Conservation (phyloP, 495 filamentous ascomycete species). For the Annulohypoxylon stygium region DNA sequence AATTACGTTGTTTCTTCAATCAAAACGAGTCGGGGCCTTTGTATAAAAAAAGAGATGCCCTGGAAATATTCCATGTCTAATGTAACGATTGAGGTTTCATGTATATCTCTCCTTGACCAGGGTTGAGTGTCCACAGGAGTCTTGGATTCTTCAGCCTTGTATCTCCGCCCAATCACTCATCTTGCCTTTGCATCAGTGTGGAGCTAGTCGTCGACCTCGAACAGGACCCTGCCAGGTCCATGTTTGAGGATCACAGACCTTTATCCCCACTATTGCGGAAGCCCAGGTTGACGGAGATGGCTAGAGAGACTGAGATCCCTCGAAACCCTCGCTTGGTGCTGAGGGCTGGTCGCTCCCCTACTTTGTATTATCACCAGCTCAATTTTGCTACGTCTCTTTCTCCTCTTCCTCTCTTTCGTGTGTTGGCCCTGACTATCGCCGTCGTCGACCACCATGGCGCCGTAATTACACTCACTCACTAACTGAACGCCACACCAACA, state of each 20-base stretch:
- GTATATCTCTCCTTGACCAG: slow-evolving; percentile 33
- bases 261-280: slow-evolving; percentile 40
- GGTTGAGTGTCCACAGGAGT: slow-evolving; percentile 32
- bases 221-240: slow-evolving; percentile 47
- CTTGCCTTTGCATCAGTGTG: slow-evolving; percentile 35
- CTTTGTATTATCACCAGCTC: slow-evolving; percentile 26
- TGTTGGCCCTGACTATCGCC: slow-evolving; percentile 35
- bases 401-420: slow-evolving; percentile 28
- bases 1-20: slow-evolving; percentile 18
- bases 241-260: slow-evolving; percentile 50
- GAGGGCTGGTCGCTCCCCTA: slow-evolving; percentile 29
- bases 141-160: slow-evolving; percentile 43
- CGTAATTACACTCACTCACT: slow-evolving; percentile 32
- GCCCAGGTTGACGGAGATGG: slow-evolving; percentile 35
- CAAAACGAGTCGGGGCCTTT: slow-evolving; percentile 10
- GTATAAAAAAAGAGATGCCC: slow-evolving; percentile 23
- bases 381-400: slow-evolving; percentile 20
- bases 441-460: slow-evolving; percentile 38
- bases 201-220: slow-evolving; percentile 41
- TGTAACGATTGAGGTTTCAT: slow-evolving; percentile 44
- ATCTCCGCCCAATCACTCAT: slow-evolving; percentile 35
- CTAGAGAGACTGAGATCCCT: slow-evolving; percentile 28
- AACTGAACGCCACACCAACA: slow-evolving; percentile 31
- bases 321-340: slow-evolving; percentile 31
- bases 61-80: slow-evolving; percentile 23